Conservation (phyloP, 805 yeast species). For the Saturnispora silvae region DNA sequence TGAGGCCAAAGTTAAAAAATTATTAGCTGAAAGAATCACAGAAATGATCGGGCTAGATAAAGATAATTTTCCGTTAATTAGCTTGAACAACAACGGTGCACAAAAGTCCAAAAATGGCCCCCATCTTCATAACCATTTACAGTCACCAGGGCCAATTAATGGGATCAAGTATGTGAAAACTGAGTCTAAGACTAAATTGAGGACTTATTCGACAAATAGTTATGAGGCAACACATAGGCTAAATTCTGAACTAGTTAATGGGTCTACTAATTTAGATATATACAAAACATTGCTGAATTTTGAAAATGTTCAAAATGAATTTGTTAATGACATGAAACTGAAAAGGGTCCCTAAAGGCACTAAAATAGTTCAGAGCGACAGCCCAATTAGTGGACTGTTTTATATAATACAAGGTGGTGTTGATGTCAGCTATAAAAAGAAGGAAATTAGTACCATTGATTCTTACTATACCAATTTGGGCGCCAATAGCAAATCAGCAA, state of each 20-base stretch:
- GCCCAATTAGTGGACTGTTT: conserved; percentile 61
- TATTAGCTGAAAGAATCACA: conserved; percentile 64
- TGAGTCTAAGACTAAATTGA: conserved; percentile 8
- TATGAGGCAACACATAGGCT: not conserved
- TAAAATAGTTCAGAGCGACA: conserved; percentile 51
- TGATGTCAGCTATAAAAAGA: conserved; percentile 45
- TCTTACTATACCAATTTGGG: conserved; percentile 9
- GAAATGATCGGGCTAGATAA: conserved; percentile 52
- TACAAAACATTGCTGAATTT: conserved; percentile 28
- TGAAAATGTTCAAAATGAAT: conserved; percentile 42
- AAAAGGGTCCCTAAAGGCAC: conserved; percentile 42
- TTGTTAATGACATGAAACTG: conserved; percentile 51
- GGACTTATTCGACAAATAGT: conserved; percentile 20
- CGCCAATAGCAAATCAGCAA: not conserved
- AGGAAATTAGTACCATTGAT: conserved; percentile 14
- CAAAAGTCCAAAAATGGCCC: conserved; percentile 7
- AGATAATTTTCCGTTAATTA: conserved; percentile 12
- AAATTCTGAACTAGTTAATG: conserved; percentile 9
- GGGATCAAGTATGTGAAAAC: conserved; percentile 10
- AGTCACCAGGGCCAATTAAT: too few species aligned
- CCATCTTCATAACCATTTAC: too few species aligned
- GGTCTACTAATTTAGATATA: conserved; percentile 13
- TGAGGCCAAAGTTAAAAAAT: conserved; percentile 52
- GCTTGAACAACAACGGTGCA: conserved; percentile 1
- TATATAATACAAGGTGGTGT: conserved; percentile 73